A percentile compares a stretch with the other conserved stretches of the same genome.
Conservation (phyloP, 106 monocot species). For the Dendrobium officinale region DNA sequence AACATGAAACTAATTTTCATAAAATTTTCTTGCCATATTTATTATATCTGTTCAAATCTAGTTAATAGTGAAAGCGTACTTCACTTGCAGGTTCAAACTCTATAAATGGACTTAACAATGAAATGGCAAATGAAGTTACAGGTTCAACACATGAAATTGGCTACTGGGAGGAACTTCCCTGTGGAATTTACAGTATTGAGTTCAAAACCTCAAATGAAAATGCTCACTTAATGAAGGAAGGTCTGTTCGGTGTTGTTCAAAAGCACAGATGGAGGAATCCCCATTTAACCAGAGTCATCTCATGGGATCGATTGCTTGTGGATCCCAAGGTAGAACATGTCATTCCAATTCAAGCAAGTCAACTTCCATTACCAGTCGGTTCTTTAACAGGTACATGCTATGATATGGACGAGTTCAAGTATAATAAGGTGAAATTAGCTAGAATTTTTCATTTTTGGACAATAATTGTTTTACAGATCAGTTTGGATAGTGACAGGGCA, state of each 20-base stretch:
- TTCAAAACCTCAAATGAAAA: slow-evolving; percentile 22
- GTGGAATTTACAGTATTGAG: slow-evolving; percentile 82
- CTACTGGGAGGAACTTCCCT: slow-evolving; percentile 81
- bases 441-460: neutral
- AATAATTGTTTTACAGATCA: neutral
- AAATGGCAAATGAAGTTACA: slow-evolving; percentile 19
- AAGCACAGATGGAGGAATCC: slow-evolving; percentile 67
- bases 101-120: slow-evolving; percentile 6
- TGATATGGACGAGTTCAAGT: neutral
- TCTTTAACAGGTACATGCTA: neutral
- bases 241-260: slow-evolving; percentile 26
- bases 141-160: neutral
- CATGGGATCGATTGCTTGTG: slow-evolving; percentile 62
- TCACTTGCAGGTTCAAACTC: slow-evolving; percentile 21
- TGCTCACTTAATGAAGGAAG: slow-evolving; percentile 17
- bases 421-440: neutral
- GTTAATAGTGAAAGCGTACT: neutral
- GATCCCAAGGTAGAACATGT: slow-evolving; percentile 23
- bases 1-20: neutral
- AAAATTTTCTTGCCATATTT: neutral
- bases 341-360: slow-evolving; percentile 3
- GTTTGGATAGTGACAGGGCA: neutral
- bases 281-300: slow-evolving; percentile 42
- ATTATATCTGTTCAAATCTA: neutral
- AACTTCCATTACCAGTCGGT: neutral